A percentile compares a stretch with the other conserved stretches of the same genome.
phyloP scores from a whole-genome alignment of 1,284 basidiomycete species.

The Pascua guehoae region DNA sequence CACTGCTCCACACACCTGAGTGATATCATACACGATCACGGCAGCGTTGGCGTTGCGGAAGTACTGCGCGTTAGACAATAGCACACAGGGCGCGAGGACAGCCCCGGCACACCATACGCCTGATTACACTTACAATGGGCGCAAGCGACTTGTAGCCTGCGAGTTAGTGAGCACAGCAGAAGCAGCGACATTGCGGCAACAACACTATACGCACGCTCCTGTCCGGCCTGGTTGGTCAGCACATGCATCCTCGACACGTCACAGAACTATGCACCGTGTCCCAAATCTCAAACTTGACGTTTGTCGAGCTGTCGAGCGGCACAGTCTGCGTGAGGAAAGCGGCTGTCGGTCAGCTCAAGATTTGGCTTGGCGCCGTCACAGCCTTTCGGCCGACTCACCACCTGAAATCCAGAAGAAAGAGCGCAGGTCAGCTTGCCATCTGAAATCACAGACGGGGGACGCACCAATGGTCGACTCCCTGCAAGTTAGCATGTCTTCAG shows the following conservation, averaged over 20 bases:
- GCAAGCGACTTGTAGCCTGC: constrained; percentile 55
- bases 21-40: constrained; percentile 96
- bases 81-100: too few relatives aligned
- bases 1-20: constrained; percentile 54
- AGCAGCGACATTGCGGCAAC: background rate
- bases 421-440: constrained; percentile 1
- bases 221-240: constrained; percentile 39
- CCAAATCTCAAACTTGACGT: constrained; percentile 98
- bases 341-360: constrained; percentile 53
- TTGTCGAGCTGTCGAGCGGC: constrained; percentile 78
- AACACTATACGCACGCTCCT: constrained; percentile 40
- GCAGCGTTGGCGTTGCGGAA: constrained; percentile 98
- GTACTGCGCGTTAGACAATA: constrained; percentile 52
- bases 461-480: constrained; percentile 49
- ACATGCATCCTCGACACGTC: background rate
- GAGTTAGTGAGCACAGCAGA: background rate
- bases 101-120: too few relatives aligned
- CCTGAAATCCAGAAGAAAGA: constrained; percentile 7
- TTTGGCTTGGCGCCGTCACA: background rate
- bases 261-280: constrained; percentile 48
- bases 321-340: constrained; percentile 97
- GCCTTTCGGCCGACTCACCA: constrained; percentile 10
- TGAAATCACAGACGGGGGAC: background rate
- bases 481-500: background rate
- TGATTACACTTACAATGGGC: constrained; percentile 58